phyloP scores from a whole-genome alignment of 352 stramenopile genomes.

The Globisporangium cystogenes region DNA sequence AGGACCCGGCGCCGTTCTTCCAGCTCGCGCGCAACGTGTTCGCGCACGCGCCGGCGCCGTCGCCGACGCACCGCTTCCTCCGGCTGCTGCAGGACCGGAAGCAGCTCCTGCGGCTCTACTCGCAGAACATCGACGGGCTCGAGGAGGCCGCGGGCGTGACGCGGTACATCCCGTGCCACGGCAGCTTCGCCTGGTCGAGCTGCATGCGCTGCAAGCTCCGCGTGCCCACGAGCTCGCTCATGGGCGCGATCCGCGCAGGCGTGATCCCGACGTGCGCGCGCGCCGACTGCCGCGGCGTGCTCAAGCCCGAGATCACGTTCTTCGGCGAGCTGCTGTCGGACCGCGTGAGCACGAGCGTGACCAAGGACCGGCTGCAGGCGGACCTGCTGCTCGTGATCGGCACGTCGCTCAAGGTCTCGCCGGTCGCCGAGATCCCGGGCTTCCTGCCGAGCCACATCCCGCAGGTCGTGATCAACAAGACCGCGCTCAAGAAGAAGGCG shows the following conservation, averaged over 20 bases:
- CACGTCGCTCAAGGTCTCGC: slow-evolving; percentile 95
- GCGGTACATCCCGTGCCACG: slow-evolving; percentile 94
- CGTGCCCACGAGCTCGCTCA: slow-evolving; percentile 40
- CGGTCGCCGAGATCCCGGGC: slow-evolving; percentile 90
- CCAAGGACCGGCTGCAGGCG: slow-evolving; percentile 65
- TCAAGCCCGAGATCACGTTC: slow-evolving; percentile 98
- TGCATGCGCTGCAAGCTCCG: slow-evolving; percentile 88
- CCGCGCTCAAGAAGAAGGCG: slow-evolving; percentile 76
- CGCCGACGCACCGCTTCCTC: slow-evolving; percentile 94
- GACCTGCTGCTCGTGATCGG: slow-evolving; percentile 98
- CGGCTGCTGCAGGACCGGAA: slow-evolving; percentile 87
- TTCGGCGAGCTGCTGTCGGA: slow-evolving; percentile 94
- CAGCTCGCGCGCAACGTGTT: slow-evolving; percentile 88
- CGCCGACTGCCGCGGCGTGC: slow-evolving; percentile 83
- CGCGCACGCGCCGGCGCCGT: slow-evolving; percentile 73
- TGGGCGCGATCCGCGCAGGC: slow-evolving; percentile 71
- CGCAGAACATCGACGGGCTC: slow-evolving; percentile 98
- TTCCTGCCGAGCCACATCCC: slow-evolving; percentile 77
- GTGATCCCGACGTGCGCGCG: slow-evolving; percentile 65
- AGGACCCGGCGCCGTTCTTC: slow-evolving; percentile 96
- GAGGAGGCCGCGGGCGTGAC: slow-evolving; percentile 90
- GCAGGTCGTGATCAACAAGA: slow-evolving; percentile 90
- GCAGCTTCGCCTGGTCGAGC: slow-evolving; percentile 85
- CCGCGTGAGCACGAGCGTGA: slow-evolving; percentile 80
- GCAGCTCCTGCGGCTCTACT: slow-evolving; percentile 93